phyloP scores from a whole-genome alignment of 306 rosid genomes.

The Glycyrrhiza uralensis region DNA sequence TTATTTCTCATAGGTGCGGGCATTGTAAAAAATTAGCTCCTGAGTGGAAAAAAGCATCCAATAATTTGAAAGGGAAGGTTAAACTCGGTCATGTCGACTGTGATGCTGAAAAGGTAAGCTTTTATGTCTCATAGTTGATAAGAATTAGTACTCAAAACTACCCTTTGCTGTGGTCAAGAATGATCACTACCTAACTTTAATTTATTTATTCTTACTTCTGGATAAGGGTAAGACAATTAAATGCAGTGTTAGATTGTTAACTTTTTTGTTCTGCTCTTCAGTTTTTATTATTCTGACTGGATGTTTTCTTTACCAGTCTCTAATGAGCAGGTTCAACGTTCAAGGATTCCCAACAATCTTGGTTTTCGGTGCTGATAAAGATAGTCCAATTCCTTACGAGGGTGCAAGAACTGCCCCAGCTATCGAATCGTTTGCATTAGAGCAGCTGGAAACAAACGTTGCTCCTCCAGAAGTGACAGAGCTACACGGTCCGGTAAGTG shows the following conservation, averaged over 20 bases:
- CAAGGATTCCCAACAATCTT: constrained; percentile 98
- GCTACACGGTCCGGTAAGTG: constrained; percentile 68
- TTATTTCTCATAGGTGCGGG: constrained; percentile 75
- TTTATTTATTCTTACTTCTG: constrained; percentile 1
- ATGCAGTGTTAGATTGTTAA: background rate
- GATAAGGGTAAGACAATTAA: background rate
- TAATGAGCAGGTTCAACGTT: constrained; percentile 94
- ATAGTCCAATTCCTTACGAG: constrained; percentile 81
- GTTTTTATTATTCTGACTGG: constrained; percentile 35
- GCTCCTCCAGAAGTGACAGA: constrained; percentile 95
- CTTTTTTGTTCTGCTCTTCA: background rate
- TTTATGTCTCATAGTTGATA: background rate
- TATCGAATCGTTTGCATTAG: constrained; percentile 84
- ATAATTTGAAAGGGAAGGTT: constrained; percentile 81
- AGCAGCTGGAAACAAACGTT: constrained; percentile 79
- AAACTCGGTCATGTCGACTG: constrained; percentile 96
- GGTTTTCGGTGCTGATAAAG: constrained; percentile 95
- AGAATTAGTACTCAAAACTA: background rate
- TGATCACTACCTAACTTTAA: background rate
- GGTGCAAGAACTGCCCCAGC: constrained; percentile 87
- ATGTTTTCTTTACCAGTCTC: constrained; percentile 60
- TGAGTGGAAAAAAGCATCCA: constrained; percentile 91
- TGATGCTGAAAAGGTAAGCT: constrained; percentile 84
- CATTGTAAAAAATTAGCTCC: constrained; percentile 97
- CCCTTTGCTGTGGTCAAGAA: background rate